Conservation (phyloP, 306 rosid species). For the Rosa lucieae region DNA sequence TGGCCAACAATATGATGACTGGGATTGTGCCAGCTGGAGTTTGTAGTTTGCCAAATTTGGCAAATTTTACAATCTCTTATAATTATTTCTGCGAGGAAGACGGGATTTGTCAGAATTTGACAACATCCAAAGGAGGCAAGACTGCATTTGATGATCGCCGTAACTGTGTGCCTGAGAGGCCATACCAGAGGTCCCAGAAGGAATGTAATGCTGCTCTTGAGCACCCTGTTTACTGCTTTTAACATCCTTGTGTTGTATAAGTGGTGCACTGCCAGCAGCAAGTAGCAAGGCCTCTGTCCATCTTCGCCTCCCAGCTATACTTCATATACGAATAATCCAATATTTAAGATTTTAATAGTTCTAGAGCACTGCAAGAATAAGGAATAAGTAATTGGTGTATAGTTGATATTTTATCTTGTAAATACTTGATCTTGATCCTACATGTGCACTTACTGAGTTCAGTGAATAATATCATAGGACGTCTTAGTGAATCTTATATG, state of each 20-base stretch:
- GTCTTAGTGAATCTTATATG: not conserved
- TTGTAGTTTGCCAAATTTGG: conserved; percentile 66
- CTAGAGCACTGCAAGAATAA: not conserved
- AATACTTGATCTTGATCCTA: not conserved
- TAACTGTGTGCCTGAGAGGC: conserved; percentile 73
- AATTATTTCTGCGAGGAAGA: conserved; percentile 88
- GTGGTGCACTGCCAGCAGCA: conserved; percentile 31
- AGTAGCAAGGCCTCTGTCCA: conserved; percentile 33
- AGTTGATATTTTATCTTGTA: not conserved
- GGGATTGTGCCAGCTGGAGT: conserved; percentile 66
- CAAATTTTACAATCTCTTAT: conserved; percentile 67
- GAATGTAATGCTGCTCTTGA: conserved; percentile 51
- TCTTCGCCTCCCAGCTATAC: conserved; percentile 56
- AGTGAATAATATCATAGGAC: not conserved
- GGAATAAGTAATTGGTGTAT: not conserved
- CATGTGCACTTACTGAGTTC: not conserved
- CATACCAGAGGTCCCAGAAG: conserved; percentile 58
- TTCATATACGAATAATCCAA: not conserved
- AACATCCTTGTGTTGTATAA: conserved; percentile 36
- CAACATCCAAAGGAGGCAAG: conserved; percentile 40
- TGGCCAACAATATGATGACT: conserved; percentile 62
- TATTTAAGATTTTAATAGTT: not conserved
- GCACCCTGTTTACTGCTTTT: conserved; percentile 53
- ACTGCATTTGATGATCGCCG: conserved; percentile 50
- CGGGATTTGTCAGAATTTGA: conserved; percentile 62